These are phyloP conservation scores for Cercospora brassicicola DNA, from an alignment of 2,329 filamentous ascomycete genomes.

Conservation along the genomic window DNA sequence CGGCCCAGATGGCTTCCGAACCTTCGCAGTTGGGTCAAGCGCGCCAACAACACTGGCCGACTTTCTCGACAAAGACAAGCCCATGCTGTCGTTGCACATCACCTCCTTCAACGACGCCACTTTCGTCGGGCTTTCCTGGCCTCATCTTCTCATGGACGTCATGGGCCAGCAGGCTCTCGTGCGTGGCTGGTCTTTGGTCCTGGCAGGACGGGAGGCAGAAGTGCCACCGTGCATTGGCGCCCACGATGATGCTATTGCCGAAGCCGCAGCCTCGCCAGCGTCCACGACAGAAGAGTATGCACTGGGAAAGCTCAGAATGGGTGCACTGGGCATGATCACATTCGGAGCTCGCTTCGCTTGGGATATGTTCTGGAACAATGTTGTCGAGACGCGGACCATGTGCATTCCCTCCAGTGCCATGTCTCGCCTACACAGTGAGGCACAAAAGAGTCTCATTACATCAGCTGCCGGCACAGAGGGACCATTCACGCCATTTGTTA, in stretches of 20 bases:
- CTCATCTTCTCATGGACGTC: background rate
- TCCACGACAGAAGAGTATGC: background rate
- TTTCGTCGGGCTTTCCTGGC: background rate
- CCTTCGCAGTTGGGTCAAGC: background rate
- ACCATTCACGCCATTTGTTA: background rate
- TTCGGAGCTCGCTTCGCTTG: constrained; percentile 1
- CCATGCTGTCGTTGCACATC: background rate
- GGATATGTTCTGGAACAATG: background rate
- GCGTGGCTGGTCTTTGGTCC: background rate
- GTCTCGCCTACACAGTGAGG: background rate
- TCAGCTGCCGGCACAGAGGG: background rate
- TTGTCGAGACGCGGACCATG: background rate
- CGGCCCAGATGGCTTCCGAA: background rate
- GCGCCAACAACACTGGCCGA: background rate
- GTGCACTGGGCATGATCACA: background rate
- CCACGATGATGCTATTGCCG: background rate
- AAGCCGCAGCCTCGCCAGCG: background rate
- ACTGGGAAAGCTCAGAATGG: background rate
- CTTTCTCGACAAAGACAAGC: background rate
- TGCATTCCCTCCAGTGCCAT: background rate
- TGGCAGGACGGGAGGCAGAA: background rate
- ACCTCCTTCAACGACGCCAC: background rate
- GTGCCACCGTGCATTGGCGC: background rate
- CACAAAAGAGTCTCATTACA: background rate
- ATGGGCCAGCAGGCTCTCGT: background rate